A percentile compares a stretch with the other conserved stretches of the same genome.
Conservation (phyloP, 495 filamentous ascomycete species). For the Lentithecium fluviatile region DNA sequence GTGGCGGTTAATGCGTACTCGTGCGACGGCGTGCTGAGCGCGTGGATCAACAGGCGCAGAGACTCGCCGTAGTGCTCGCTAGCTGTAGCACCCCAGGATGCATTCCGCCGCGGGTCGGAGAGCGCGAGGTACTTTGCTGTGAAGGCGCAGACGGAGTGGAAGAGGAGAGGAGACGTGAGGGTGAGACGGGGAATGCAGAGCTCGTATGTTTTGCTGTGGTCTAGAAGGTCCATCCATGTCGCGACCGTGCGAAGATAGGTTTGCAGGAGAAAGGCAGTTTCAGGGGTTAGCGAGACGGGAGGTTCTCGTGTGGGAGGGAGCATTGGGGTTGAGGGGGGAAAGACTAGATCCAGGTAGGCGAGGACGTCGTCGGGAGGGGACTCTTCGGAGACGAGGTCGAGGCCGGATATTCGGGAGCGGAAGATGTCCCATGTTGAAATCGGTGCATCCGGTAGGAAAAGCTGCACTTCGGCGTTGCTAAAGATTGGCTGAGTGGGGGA, state of each 20-base stretch:
- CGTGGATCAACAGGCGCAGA: conserved; percentile 23
- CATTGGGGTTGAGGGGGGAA: conserved; percentile 1
- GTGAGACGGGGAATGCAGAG: conserved; percentile 22
- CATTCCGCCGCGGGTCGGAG: background rate
- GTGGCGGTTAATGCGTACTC: conserved; percentile 32
- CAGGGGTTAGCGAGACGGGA: conserved; percentile 14
- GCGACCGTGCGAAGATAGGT: conserved; percentile 29
- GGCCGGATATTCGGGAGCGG: conserved; percentile 5
- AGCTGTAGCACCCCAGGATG: conserved; percentile 28
- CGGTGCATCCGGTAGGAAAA: background rate
- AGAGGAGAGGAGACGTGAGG: conserved; percentile 23
- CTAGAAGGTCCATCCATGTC: conserved; percentile 38
- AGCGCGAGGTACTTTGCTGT: conserved; percentile 34
- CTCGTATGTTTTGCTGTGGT: conserved; percentile 30
- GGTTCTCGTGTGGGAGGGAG: background rate
- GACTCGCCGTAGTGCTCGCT: conserved; percentile 31
- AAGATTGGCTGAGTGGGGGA: background rate
- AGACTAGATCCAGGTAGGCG: background rate
- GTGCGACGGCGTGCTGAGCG: conserved; percentile 13
- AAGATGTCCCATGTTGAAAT: conserved; percentile 29
- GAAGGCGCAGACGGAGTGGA: conserved; percentile 34
- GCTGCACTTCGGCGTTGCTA: background rate
- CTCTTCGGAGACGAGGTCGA: conserved; percentile 1
- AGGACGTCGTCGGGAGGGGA: conserved; percentile 3
- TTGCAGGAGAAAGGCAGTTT: conserved; percentile 27